Percentiles rank a stretch among this genome's conserved stretches.
These are phyloP conservation scores for Stenogyne calaminthoides DNA, from an alignment of 305 asterid species.

Conservation along the genomic window DNA sequence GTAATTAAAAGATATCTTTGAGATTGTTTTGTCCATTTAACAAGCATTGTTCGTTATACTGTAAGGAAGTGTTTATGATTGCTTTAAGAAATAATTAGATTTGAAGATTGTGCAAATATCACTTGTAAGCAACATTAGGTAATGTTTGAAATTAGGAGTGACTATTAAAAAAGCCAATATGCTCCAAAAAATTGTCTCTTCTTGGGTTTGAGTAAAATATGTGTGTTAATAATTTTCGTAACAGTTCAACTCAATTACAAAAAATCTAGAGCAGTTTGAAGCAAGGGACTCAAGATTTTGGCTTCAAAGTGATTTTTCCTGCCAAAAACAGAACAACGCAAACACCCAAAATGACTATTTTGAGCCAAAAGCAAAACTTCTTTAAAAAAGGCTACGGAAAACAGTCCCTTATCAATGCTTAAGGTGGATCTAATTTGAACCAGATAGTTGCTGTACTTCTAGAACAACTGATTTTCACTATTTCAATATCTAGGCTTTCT, in stretches of 20 bases:
- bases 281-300: background rate
- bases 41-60: conserved; percentile 10
- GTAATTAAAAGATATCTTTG: conserved; percentile 5
- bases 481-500: background rate
- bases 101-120: background rate
- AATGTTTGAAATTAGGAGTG: background rate
- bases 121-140: background rate
- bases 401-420: background rate
- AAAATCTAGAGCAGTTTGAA: background rate
- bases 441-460: background rate
- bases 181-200: background rate
- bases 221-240: background rate
- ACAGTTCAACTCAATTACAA: background rate
- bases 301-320: background rate
- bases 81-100: background rate
- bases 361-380: background rate
- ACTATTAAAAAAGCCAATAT: too few species aligned
- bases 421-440: too few species aligned
- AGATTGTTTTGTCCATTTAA: conserved; percentile 16
- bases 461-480: conserved; percentile 4
- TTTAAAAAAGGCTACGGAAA: too few species aligned
- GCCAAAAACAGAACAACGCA: background rate
- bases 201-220: background rate
- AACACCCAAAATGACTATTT: background rate
- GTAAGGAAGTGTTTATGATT: background rate